Evolutionary conservation across 768 basidiomycete species (phyloP).

Genomic region (Phylloporus arenicola): DNA sequence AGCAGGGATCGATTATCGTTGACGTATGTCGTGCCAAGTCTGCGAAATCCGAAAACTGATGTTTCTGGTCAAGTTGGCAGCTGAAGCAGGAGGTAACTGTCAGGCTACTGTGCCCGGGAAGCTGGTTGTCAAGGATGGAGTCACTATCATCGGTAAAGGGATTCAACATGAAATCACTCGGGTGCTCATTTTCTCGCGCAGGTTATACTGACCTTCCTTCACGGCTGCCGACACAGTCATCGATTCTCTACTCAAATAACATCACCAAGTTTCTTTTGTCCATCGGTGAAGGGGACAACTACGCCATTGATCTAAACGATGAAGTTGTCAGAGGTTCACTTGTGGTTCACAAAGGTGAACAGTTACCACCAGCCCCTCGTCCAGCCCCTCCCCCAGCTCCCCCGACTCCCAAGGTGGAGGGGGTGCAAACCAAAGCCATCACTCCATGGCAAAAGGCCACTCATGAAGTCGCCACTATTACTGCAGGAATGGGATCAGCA

Average conservation of each 20-base stretch:
- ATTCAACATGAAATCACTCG: conserved; percentile 1
- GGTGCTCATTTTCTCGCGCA: conserved; percentile 23
- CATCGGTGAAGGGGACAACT: conserved; percentile 59
- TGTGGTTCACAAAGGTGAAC: conserved; percentile 61
- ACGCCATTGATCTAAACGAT: conserved; percentile 66
- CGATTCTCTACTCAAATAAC: conserved; percentile 87
- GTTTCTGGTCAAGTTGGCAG: conserved; percentile 40
- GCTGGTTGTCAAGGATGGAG: conserved; percentile 60
- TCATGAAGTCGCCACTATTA: conserved; percentile 67
- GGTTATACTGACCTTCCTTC: conserved; percentile 84
- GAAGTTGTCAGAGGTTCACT: conserved; percentile 83
- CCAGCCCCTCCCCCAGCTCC: conserved; percentile 58
- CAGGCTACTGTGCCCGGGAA: conserved; percentile 77
- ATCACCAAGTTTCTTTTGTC: conserved; percentile 86
- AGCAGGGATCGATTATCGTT: conserved; percentile 84
- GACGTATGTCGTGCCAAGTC: conserved; percentile 37
- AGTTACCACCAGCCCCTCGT: conserved; percentile 64
- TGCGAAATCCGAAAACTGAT: conserved; percentile 11
- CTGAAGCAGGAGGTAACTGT: conserved; percentile 89
- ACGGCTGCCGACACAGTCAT: conserved; percentile 85
- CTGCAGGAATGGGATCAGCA: conserved; percentile 68
- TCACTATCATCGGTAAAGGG: conserved; percentile 69
- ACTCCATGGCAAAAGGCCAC: conserved; percentile 84
- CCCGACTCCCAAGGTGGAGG: conserved; percentile 44
- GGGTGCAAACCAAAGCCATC: conserved; percentile 47